Percentiles rank a stretch among this genome's conserved stretches.
Conservation (phyloP, 352 stramenopile genomes). For the Phytophthora citricola region DNA sequence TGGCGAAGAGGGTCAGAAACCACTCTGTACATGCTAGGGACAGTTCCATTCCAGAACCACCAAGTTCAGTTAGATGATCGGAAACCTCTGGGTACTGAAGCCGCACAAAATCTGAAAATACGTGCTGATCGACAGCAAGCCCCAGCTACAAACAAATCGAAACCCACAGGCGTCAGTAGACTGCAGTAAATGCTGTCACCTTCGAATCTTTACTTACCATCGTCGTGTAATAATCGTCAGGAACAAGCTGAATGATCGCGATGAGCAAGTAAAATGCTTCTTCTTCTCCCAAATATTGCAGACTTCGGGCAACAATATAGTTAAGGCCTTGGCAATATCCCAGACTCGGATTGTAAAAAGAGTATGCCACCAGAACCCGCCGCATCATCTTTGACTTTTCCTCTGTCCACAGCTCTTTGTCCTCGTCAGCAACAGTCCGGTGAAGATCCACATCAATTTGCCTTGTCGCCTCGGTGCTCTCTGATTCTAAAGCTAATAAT, state of each 20-base stretch:
- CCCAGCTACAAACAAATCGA: constrained; percentile 55
- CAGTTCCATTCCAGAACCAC: constrained; percentile 85
- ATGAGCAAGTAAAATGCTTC: constrained; percentile 86
- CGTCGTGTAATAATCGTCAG: constrained; percentile 90
- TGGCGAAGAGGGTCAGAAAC: constrained; percentile 90
- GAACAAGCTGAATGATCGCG: constrained; percentile 79
- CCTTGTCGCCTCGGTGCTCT: constrained; percentile 73
- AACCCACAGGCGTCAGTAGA: neutral
- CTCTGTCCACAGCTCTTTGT: constrained; percentile 71
- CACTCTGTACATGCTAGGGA: constrained; percentile 89
- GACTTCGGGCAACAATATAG: constrained; percentile 82
- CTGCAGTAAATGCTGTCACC: too few relatives aligned
- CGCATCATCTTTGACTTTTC: constrained; percentile 79
- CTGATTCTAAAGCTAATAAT: constrained; percentile 54
- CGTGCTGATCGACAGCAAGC: constrained; percentile 88
- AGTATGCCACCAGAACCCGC: constrained; percentile 85
- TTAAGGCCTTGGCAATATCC: constrained; percentile 92
- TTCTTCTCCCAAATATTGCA: constrained; percentile 77
- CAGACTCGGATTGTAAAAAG: constrained; percentile 78
- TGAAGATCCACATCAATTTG: constrained; percentile 89
- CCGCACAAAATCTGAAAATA: constrained; percentile 86
- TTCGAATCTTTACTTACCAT: constrained; percentile 60
- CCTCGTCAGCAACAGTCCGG: constrained; percentile 68
- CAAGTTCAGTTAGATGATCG: constrained; percentile 65
- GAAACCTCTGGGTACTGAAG: constrained; percentile 77